Conservation (phyloP, 1,139 yeast genomes). For the Sugiyamaella sp. region DNA sequence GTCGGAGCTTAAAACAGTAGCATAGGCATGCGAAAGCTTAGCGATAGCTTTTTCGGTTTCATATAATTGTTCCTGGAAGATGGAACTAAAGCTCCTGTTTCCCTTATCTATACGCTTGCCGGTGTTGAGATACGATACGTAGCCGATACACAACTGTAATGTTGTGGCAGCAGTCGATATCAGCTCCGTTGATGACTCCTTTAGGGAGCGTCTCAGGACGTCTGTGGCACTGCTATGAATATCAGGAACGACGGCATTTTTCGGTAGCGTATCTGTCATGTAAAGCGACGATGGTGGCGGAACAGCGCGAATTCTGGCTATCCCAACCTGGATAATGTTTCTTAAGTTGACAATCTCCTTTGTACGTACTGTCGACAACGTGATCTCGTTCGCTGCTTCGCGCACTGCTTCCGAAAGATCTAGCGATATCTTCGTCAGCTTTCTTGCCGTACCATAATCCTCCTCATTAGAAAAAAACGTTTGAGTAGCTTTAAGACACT, state of each 20-base stretch:
- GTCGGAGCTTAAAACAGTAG: slow-evolving; percentile 10
- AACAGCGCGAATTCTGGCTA: slow-evolving; percentile 48
- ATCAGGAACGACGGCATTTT: background rate
- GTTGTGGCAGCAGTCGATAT: slow-evolving; percentile 23
- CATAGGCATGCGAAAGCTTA: slow-evolving; percentile 23
- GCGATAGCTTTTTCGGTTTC: slow-evolving; percentile 20
- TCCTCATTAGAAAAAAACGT: slow-evolving; percentile 27
- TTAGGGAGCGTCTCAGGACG: slow-evolving; percentile 9
- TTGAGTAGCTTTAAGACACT: slow-evolving; percentile 26
- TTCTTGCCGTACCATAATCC: slow-evolving; percentile 29
- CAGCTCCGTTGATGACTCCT: slow-evolving; percentile 19
- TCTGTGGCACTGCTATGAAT: slow-evolving; percentile 4
- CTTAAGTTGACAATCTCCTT: slow-evolving; percentile 44
- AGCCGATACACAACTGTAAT: slow-evolving; percentile 26
- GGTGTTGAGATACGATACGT: slow-evolving; percentile 22
- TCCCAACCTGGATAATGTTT: slow-evolving; percentile 47
- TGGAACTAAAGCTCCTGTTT: background rate
- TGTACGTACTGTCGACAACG: slow-evolving; percentile 44
- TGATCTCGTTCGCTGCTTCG: slow-evolving; percentile 49
- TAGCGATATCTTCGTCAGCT: slow-evolving; percentile 42
- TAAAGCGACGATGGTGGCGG: slow-evolving; percentile 42
- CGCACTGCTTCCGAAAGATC: slow-evolving; percentile 48
- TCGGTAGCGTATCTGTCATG: slow-evolving; percentile 9
- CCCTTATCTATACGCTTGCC: slow-evolving; percentile 14
- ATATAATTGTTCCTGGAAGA: slow-evolving; percentile 5